phyloP scores from a whole-genome alignment of 768 basidiomycete species.

The Agrocybe chaxingu region DNA sequence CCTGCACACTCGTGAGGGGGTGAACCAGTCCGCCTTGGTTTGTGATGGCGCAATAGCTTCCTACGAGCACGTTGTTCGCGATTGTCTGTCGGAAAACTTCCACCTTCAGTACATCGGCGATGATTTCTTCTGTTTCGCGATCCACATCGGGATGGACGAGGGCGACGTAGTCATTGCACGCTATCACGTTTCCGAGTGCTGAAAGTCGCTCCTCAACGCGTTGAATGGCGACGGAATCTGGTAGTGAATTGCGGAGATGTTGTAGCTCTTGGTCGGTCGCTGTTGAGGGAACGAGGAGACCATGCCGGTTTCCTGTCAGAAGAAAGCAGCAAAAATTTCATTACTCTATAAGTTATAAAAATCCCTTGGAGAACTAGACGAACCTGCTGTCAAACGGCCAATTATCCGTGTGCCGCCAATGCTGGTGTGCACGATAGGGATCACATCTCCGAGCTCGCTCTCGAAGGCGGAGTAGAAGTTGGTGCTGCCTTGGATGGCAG shows the following conservation, averaged over 20 bases:
- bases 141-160: constrained; percentile 98
- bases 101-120: constrained; percentile 97
- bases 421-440: constrained; percentile 94
- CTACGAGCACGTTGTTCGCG: constrained; percentile 95
- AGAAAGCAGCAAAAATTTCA: neutral
- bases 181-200: constrained; percentile 97
- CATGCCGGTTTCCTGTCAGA: constrained; percentile 84
- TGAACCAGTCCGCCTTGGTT: constrained; percentile 98
- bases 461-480: constrained; percentile 99
- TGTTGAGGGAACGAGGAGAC: constrained; percentile 91
- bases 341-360: neutral
- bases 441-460: constrained; percentile 80
- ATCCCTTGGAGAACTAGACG: constrained; percentile 11
- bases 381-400: constrained; percentile 89
- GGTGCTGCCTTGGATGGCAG: constrained; percentile 88
- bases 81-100: constrained; percentile 98
- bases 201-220: constrained; percentile 96
- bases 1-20: constrained; percentile 94
- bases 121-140: constrained; percentile 99
- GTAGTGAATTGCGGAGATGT: constrained; percentile 93
- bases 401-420: constrained; percentile 94
- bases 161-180: constrained; percentile 98
- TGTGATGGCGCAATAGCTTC: constrained; percentile 91
- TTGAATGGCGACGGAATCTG: constrained; percentile 91
- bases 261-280: constrained; percentile 98